Percentiles rank a stretch among this genome's conserved stretches.
Conservation (phyloP, 495 filamentous ascomycete genomes). For the Trichoderma orchidacearum region DNA sequence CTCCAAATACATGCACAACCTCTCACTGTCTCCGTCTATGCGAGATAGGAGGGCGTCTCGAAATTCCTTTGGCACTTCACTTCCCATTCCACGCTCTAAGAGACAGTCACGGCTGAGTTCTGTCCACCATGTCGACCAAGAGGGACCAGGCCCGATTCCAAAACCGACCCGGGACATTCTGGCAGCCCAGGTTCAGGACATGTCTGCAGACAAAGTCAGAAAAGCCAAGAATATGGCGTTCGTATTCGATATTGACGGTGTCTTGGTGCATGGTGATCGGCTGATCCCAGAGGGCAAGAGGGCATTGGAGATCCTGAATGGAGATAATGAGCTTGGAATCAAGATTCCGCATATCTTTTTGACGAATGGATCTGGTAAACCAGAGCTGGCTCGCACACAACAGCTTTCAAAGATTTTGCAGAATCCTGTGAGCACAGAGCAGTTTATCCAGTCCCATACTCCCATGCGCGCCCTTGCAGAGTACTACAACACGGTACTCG, state of each 20-base stretch:
- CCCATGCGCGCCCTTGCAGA: constrained; percentile 53
- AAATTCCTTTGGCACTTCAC: constrained; percentile 66
- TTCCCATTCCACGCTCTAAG: constrained; percentile 64
- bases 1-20: constrained; percentile 57
- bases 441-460: constrained; percentile 56
- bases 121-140: constrained; percentile 23
- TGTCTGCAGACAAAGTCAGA: constrained; percentile 52
- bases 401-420: constrained; percentile 46
- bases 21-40: constrained; percentile 53
- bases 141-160: constrained; percentile 34
- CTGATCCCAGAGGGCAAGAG: constrained; percentile 45
- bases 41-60: constrained; percentile 54
- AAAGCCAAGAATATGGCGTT: constrained; percentile 55
- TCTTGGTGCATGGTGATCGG: constrained; percentile 50
- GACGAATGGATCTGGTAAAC: constrained; percentile 54
- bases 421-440: constrained; percentile 43
- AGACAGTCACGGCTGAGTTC: constrained; percentile 52
- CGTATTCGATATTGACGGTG: constrained; percentile 54
- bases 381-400: constrained; percentile 39
- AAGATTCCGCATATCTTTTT: constrained; percentile 61
- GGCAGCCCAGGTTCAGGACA: constrained; percentile 59
- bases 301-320: constrained; percentile 50
- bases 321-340: constrained; percentile 54
- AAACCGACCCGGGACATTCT: constrained; percentile 53
- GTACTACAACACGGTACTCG: constrained; percentile 51